Percentiles rank a stretch among this genome's conserved stretches.
phyloP scores from a whole-genome alignment of 73 alveolate species.

The Paramecium tetraurelia region DNA sequence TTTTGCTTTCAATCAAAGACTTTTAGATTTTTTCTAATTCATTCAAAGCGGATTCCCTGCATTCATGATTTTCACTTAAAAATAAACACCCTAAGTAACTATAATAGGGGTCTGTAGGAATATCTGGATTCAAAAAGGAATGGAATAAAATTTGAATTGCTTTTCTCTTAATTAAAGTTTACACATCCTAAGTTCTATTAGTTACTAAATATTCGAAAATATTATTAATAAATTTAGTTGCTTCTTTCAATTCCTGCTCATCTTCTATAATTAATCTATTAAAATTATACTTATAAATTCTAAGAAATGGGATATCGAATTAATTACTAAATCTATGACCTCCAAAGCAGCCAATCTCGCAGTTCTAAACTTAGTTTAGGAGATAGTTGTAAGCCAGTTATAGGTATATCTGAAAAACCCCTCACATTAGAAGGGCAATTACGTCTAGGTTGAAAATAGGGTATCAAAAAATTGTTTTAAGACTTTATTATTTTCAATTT shows the following conservation, averaged over 20 bases:
- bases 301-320: neutral
- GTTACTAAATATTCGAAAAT: neutral
- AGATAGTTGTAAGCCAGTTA: neutral
- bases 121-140: neutral
- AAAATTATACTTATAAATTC: neutral
- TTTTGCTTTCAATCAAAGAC: neutral
- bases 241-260: neutral
- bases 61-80: constrained; percentile 11
- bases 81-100: neutral
- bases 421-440: neutral
- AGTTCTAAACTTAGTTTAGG: neutral
- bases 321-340: neutral
- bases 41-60: neutral
- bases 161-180: neutral
- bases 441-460: neutral
- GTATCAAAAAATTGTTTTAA: neutral
- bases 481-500: neutral
- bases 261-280: neutral
- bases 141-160: neutral
- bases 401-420: neutral
- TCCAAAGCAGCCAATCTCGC: neutral
- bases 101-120: neutral
- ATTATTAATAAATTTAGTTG: neutral
- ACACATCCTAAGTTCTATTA: neutral
- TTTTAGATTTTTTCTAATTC: neutral